These are phyloP conservation scores for Euclidium syriacum DNA, from an alignment of 345 rosid genomes.

Conservation along the genomic window DNA sequence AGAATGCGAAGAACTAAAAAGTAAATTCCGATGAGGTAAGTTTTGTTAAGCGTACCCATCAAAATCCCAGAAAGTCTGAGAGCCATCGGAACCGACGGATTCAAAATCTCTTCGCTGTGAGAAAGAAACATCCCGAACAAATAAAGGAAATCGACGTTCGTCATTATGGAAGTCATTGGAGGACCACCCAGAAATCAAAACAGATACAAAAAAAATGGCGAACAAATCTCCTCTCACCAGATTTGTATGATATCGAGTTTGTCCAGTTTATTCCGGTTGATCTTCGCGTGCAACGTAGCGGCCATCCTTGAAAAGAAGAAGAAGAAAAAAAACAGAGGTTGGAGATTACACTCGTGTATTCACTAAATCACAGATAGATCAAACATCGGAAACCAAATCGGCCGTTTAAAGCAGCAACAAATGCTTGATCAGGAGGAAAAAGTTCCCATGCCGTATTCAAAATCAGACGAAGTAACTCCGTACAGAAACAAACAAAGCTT, in stretches of 20 bases:
- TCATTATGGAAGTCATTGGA: neutral
- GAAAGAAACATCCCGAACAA: neutral
- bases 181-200: neutral
- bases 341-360: neutral
- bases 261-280: slow-evolving; percentile 63
- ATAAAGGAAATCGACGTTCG: neutral
- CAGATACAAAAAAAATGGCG: neutral
- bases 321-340: neutral
- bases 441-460: neutral
- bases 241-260: slow-evolving; percentile 69
- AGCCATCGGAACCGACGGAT: slow-evolving; percentile 91
- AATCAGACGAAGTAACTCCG: neutral
- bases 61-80: slow-evolving; percentile 87
- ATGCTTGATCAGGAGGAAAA: slow-evolving; percentile 6
- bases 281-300: slow-evolving; percentile 80
- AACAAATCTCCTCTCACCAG: slow-evolving; percentile 40
- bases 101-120: slow-evolving; percentile 81
- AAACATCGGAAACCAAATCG: neutral
- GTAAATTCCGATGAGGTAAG: neutral
- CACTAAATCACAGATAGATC: neutral
- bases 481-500: neutral
- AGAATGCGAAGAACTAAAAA: neutral
- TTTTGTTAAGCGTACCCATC: slow-evolving; percentile 54
- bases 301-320: slow-evolving; percentile 58
- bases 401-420: neutral